Evolutionary conservation across 129 eudicot species (phyloP), one percentile per base, ranked within the genome.

Genomic region (Saposhnikovia divaricata): DNA sequence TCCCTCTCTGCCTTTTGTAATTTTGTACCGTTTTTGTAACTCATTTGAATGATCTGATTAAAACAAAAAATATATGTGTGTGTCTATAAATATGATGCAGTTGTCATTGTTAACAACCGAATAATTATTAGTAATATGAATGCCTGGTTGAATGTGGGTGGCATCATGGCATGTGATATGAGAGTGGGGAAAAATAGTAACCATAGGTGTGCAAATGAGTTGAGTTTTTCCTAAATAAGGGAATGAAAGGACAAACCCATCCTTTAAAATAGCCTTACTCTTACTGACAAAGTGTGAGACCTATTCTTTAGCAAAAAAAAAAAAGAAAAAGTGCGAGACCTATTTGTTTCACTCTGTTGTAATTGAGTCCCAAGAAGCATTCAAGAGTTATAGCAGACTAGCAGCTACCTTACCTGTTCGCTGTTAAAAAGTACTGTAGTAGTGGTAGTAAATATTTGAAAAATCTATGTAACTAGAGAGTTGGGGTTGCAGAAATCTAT

Each of bases 211-310:
- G 23, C 38, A 74, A n/a, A 23, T 23, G 14, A 34, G 19, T 46
- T 66, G 42, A 51, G 59, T 9, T 74, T 46, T 74, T 34, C 37
- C 78, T 74, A 45, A 73, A 25, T 74, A 13, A 4, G 59, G 77
- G 77, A 74, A 74, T 74, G 77, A 4, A 40, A 73, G 77, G 77
- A 73, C 53, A 73, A 25, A 18, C 48, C 76, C 77, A 40, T 11
- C 50, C 77, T 13, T 3, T 23, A 23, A 72, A 72, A 42, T 9
- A 72, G 28, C 50, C 50, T 72, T 2, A 9, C 76, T 8, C 76
- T n/a, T 15, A 43, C 77, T 73, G 77, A 73, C 77, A 73, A 73
- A 40, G 68, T 73, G 27, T 38, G 77, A 73, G 68, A 3, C 34
- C 68, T 59, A 34, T 28, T 47, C n/a, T n/a, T n/a, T n/a, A n/a